These are phyloP conservation scores for Dovyalis caffra DNA, from an alignment of 345 rosid species.

Conservation along the genomic window DNA sequence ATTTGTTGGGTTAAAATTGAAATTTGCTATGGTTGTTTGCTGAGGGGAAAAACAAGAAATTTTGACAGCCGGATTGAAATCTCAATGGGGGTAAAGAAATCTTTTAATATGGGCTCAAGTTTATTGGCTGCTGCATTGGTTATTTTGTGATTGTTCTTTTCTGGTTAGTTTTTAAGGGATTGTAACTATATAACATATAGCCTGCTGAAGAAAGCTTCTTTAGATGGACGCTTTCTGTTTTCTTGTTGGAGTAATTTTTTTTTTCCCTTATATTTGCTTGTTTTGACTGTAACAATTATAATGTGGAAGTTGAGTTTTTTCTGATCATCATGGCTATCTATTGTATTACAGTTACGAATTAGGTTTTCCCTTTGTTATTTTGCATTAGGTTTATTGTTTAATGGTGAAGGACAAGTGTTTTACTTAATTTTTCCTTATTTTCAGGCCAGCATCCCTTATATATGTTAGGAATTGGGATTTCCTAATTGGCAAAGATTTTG, in stretches of 20 bases:
- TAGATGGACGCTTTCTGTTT: neutral
- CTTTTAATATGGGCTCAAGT: neutral
- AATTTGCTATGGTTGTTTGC: neutral
- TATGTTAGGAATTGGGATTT: conserved; percentile 39
- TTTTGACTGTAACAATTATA: neutral
- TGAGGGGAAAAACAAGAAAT: no score
- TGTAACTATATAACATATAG: no score
- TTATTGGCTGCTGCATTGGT: neutral
- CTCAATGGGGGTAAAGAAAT: no score
- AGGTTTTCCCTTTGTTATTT: neutral
- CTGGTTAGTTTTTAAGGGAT: no score
- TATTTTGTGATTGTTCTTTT: no score
- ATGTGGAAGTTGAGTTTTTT: no score
- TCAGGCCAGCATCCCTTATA: conserved; percentile 41
- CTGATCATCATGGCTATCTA: neutral
- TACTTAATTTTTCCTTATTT: neutral
- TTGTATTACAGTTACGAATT: no score
- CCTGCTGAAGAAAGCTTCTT: neutral
- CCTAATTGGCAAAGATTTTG: conserved; percentile 46
- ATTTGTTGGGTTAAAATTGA: neutral
- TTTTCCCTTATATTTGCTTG: no score
- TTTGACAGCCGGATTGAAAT: no score
- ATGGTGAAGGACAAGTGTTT: neutral
- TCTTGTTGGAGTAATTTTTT: neutral
- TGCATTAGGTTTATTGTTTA: neutral